Conservation (phyloP, 805 yeast genomes). For the Cyberlindnera japonica region DNA sequence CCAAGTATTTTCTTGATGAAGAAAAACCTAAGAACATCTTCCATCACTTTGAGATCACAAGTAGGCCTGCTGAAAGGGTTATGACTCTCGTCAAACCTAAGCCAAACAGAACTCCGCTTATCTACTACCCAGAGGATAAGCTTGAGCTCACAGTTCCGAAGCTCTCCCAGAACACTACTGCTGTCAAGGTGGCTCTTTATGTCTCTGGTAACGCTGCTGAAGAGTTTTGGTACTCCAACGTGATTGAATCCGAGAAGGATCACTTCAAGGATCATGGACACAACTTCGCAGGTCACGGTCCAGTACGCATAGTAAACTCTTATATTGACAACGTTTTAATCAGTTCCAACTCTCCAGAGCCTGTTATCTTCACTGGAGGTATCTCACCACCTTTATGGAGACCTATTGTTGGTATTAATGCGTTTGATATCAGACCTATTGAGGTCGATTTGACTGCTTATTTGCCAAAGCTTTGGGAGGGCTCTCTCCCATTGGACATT, state of each 20-base stretch:
- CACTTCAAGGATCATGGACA: constrained; percentile 39
- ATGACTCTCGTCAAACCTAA: constrained; percentile 15
- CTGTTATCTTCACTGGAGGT: constrained; percentile 79
- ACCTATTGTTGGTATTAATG: constrained; percentile 69
- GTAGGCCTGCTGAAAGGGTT: constrained; percentile 21
- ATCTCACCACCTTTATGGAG: constrained; percentile 77
- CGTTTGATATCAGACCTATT: constrained; percentile 71
- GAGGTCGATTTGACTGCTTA: constrained; percentile 68
- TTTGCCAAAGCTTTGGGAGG: constrained; percentile 63
- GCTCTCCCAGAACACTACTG: constrained; percentile 53
- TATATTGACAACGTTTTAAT: constrained; percentile 56
- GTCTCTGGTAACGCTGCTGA: constrained; percentile 76
- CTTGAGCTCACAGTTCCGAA: constrained; percentile 40
- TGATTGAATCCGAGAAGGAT: constrained; percentile 43
- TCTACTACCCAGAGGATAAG: constrained; percentile 41
- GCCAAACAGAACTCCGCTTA: constrained; percentile 39
- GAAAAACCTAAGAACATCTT: constrained; percentile 16
- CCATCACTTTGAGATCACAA: constrained; percentile 20
- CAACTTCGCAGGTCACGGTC: constrained; percentile 58
- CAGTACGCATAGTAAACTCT: constrained; percentile 63
- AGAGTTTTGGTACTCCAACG: constrained; percentile 78
- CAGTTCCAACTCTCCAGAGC: constrained; percentile 63
- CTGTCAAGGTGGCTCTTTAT: constrained; percentile 46
- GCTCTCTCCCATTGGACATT: constrained; percentile 40
- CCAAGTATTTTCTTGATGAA: constrained; percentile 43